A percentile compares a stretch with the other conserved stretches of the same genome.
Conservation (phyloP, 129 eudicot species). For the Rutidosis leptorrhynchoides region DNA sequence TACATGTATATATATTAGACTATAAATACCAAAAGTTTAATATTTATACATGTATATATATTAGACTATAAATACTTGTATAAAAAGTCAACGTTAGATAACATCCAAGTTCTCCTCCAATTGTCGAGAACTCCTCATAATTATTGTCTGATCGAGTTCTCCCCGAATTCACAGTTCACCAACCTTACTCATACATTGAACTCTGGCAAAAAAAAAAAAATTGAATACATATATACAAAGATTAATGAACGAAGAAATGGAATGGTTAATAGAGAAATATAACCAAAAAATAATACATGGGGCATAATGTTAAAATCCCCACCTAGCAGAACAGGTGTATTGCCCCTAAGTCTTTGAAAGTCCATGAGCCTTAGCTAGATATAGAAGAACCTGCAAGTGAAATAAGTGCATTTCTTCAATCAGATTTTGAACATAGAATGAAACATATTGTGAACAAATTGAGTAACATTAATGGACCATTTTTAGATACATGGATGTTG, state of each 20-base stretch:
- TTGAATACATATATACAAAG: slow-evolving; percentile 6
- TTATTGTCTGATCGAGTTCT: too few species aligned
- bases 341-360: slow-evolving; percentile 72
- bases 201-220: slow-evolving; percentile 58
- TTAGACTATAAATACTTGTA: too few species aligned
- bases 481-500: not conserved
- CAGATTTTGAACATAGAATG: not conserved
- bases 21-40: too few species aligned
- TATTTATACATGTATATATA: too few species aligned
- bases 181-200: slow-evolving; percentile 71
- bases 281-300: slow-evolving; percentile 37
- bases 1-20: too few species aligned
- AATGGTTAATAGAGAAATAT: not conserved
- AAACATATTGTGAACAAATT: not conserved
- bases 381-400: slow-evolving; percentile 55
- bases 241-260: slow-evolving; percentile 1
- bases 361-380: slow-evolving; percentile 66
- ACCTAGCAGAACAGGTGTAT: slow-evolving; percentile 61
- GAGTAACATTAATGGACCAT: not conserved
- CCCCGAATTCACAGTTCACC: too few species aligned
- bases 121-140: too few species aligned
- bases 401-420: slow-evolving; percentile 8
- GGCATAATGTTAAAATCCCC: slow-evolving; percentile 84
- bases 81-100: too few species aligned
- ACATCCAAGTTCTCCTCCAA: too few species aligned